Conservation (phyloP, 192 early-diverging fungal species). For the Rhizophagus clarus region DNA sequence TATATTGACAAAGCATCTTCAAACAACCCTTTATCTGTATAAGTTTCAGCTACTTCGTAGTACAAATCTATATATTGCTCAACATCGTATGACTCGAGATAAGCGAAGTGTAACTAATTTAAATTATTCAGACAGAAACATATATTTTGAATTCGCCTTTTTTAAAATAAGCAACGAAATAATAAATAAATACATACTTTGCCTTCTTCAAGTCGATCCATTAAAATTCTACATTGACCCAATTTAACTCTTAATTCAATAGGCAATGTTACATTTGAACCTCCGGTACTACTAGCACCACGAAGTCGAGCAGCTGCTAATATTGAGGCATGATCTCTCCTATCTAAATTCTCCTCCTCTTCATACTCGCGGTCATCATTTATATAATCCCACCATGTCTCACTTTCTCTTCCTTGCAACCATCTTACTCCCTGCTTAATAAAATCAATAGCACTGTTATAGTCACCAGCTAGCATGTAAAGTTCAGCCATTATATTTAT, state of each 20-base stretch:
- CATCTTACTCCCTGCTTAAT: conserved; percentile 73
- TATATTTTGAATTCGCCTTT: background rate
- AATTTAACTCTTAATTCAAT: conserved; percentile 86
- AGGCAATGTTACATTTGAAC: conserved; percentile 55
- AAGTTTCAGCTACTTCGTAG: conserved; percentile 75
- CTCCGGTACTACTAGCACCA: conserved; percentile 11
- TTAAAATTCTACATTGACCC: conserved; percentile 75
- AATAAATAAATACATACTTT: conserved; percentile 45
- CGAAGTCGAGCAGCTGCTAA: background rate
- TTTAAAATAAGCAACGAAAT: background rate
- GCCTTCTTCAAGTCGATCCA: conserved; percentile 71
- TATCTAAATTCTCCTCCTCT: conserved; percentile 41
- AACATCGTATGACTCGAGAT: conserved; percentile 53
- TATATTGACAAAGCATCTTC: conserved; percentile 65
- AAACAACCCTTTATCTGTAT: conserved; percentile 63
- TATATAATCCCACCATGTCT: conserved; percentile 64
- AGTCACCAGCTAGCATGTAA: conserved; percentile 78
- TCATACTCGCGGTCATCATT: conserved; percentile 64
- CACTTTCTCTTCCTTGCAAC: conserved; percentile 68
- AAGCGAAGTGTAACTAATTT: conserved; percentile 66
- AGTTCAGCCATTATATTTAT: conserved; percentile 87
- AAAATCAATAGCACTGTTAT: conserved; percentile 66
- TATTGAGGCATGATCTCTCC: conserved; percentile 10
- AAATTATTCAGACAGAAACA: background rate
- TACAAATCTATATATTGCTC: conserved; percentile 69